These are phyloP conservation scores for Alternaria sp. DNA, from an alignment of 2,329 filamentous ascomycete genomes.

Conservation along the genomic window DNA sequence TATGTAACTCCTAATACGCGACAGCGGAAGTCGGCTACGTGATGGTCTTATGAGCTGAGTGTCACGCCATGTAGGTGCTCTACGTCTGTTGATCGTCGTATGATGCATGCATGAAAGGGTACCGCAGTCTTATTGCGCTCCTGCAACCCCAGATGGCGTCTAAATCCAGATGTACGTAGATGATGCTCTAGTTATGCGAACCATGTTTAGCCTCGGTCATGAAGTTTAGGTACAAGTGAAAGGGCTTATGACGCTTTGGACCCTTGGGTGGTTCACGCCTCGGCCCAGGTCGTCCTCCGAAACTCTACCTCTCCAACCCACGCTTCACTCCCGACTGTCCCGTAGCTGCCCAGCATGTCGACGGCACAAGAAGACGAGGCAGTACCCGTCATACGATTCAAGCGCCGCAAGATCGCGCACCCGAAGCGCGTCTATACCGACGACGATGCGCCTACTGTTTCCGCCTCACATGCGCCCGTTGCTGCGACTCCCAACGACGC, in stretches of 20 bases:
- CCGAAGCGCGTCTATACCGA: slow-evolving; percentile 28
- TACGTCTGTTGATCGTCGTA: slow-evolving; percentile 2
- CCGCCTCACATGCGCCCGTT: slow-evolving; percentile 11
- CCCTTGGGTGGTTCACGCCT: slow-evolving; percentile 5
- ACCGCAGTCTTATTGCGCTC: too few species aligned
- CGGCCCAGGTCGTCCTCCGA: not conserved
- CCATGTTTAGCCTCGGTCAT: not conserved
- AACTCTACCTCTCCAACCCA: not conserved
- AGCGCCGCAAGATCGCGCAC: slow-evolving; percentile 41
- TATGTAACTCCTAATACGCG: not conserved
- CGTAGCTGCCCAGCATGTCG: slow-evolving; percentile 18
- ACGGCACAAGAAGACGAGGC: slow-evolving; percentile 17
- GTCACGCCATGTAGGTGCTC: slow-evolving; percentile 33
- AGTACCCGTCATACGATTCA: slow-evolving; percentile 35
- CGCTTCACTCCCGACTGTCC: not conserved
- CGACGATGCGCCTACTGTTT: slow-evolving; percentile 12
- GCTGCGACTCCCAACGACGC: slow-evolving; percentile 11
- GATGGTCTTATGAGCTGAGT: slow-evolving; percentile 28
- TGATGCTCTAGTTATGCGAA: not conserved
- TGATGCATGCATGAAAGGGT: too few species aligned
- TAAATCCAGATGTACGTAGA: not conserved
- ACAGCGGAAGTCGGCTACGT: not conserved
- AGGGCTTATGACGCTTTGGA: slow-evolving; percentile 4
- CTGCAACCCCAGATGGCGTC: too few species aligned
- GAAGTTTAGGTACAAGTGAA: not conserved